A percentile compares a stretch with the other conserved stretches of the same genome.
phyloP scores from a whole-genome alignment of 495 filamentous ascomycete genomes.

The Aspergillus funiculosus region DNA sequence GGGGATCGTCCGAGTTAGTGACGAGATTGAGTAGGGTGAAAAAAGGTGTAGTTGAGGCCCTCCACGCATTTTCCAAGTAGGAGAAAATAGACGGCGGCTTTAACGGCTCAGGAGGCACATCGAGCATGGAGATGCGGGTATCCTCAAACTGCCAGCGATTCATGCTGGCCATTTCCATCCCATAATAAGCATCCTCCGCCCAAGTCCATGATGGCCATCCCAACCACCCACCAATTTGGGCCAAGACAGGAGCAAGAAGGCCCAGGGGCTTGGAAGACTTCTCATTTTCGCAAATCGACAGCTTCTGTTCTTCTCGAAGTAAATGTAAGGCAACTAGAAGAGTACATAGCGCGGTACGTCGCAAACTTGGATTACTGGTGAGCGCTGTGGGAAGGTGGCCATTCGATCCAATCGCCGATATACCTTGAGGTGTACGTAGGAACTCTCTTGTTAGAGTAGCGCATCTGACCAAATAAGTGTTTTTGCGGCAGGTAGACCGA shows the following conservation, averaged over 20 bases:
- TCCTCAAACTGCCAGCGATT: slow-evolving; percentile 57
- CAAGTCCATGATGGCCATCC: slow-evolving; percentile 68
- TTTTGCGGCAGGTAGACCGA: slow-evolving; percentile 41
- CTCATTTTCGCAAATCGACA: slow-evolving; percentile 59
- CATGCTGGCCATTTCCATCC: slow-evolving; percentile 60
- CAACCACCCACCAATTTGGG: slow-evolving; percentile 80
- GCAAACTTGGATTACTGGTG: slow-evolving; percentile 46
- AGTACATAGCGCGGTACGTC: slow-evolving; percentile 56
- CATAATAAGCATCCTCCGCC: slow-evolving; percentile 55
- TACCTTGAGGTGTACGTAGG: slow-evolving; percentile 49
- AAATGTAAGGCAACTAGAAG: slow-evolving; percentile 78
- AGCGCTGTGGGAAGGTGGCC: slow-evolving; percentile 59
- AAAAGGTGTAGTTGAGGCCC: slow-evolving; percentile 40
- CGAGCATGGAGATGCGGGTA: slow-evolving; percentile 40
- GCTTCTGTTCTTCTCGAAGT: slow-evolving; percentile 79
- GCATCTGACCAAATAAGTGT: slow-evolving; percentile 42
- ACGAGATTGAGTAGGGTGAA: slow-evolving; percentile 56
- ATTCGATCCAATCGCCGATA: slow-evolving; percentile 43
- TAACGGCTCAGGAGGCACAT: slow-evolving; percentile 55
- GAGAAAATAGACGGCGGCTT: slow-evolving; percentile 63
- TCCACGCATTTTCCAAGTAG: slow-evolving; percentile 49
- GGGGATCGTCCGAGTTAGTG: slow-evolving; percentile 31
- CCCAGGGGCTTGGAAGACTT: slow-evolving; percentile 44
- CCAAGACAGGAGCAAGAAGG: slow-evolving; percentile 63
- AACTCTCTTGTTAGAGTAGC: slow-evolving; percentile 49